Percentiles rank a stretch among this genome's conserved stretches.
phyloP scores from a whole-genome alignment of 129 eudicot species.

The Flaveria linearis region DNA sequence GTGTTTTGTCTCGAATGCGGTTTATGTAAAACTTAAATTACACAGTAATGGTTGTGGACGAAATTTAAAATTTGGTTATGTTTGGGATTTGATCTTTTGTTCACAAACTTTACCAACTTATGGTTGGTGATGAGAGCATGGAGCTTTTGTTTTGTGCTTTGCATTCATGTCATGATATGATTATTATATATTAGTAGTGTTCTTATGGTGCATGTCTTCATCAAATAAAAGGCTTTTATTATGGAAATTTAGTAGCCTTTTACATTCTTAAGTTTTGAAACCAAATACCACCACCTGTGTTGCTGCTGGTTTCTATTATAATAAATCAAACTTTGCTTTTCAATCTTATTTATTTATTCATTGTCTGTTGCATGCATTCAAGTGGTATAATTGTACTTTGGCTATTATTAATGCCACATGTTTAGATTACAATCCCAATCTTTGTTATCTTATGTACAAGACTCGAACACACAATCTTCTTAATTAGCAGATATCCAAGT shows the following conservation, averaged over 20 bases:
- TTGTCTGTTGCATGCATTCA: conserved; percentile 21
- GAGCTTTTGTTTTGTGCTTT: conserved; percentile 2
- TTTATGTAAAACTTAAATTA: too few relatives aligned
- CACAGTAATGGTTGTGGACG: too few relatives aligned
- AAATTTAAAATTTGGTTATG: too few relatives aligned
- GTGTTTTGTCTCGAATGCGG: too few relatives aligned
- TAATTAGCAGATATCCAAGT: too few relatives aligned
- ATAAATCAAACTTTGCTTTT: conserved; percentile 14
- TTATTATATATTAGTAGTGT: not conserved
- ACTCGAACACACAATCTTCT: not conserved
- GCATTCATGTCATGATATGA: not conserved
- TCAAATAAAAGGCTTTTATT: conserved; percentile 20
- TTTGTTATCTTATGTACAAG: not conserved
- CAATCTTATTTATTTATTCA: not conserved
- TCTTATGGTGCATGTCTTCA: not conserved
- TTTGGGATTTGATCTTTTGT: not conserved
- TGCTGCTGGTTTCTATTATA: conserved; percentile 10
- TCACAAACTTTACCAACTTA: not conserved
- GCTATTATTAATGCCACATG: not conserved
- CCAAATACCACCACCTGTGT: not conserved
- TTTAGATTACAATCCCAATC: not conserved
- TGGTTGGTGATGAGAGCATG: conserved; percentile 5
- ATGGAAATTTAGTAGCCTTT: not conserved
- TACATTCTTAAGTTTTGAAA: conserved; percentile 4
- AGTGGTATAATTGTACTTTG: not conserved